Evolutionary conservation across 345 rosid genomes (phyloP), one percentile per base, ranked within the genome.

Genomic region (Mangifera indica): DNA sequence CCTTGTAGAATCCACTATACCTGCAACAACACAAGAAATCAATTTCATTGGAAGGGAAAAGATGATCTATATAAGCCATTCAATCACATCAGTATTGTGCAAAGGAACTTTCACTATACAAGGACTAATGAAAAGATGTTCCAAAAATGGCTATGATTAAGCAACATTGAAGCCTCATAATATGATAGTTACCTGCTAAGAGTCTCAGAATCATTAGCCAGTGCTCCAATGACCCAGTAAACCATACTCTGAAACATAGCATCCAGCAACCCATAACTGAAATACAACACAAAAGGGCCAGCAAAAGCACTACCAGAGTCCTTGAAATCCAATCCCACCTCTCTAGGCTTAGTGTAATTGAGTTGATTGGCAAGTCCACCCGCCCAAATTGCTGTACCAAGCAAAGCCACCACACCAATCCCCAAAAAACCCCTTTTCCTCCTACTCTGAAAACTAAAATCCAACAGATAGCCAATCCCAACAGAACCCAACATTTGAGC

Each of bases 171-270:
- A 37, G 42, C 42, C 8, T 37, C 21, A 14, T 10, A 60, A 45
- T 3, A 34, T 13, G 17, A 1, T 12, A 17, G n/a, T 10, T 58
- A 87, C 89, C 88, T 90, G 91, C 97, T 94, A 44, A 94, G 92
- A 40, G 87, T 90, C 82, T 82, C 87, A 1, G 97, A 92, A 72
- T 92, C 97, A 72, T 94, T 82, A 0, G 98, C 97, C 60, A 94
- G 75, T 12, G 97, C 88, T 10, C 97, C 97, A n/a, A 94, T 94
- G 60, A 92, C 74, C 97, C 98, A 94, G 66, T 94, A 92, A 22
- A 94, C 97, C 93, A 84, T 67, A 63, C 92, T 92, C 74, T 94
- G 97, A 73, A 88, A 94, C 97, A 92, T 90, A 0, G 97, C 87
- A 80, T 92, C 98, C 13, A 94, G 85, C 80, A 94, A 72, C 0